Evolutionary conservation across 768 basidiomycete genomes (phyloP).

Genomic region (Kwoniella bestiolae): DNA sequence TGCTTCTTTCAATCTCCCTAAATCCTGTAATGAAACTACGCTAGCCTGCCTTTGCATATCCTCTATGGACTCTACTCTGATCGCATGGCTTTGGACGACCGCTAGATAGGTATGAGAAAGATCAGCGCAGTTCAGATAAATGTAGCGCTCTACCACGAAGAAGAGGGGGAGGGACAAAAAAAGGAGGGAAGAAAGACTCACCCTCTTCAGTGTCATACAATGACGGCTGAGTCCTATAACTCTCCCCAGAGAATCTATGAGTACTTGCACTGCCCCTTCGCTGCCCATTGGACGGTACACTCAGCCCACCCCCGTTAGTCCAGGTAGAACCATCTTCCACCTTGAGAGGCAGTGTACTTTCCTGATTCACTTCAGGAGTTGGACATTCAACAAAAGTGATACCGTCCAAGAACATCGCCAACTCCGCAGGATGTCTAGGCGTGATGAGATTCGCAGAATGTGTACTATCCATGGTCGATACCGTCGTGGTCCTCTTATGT

Average conservation of each 20-base stretch:
- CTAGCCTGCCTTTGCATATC: slow-evolving; percentile 18
- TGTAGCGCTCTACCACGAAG: not conserved
- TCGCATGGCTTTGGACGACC: slow-evolving; percentile 17
- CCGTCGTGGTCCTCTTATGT: not conserved
- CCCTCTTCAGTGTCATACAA: slow-evolving; percentile 22
- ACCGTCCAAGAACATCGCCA: slow-evolving; percentile 1
- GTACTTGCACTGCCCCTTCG: not conserved
- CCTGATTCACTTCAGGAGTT: too few relatives aligned
- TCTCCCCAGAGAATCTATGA: slow-evolving; percentile 8
- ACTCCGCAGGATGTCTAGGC: slow-evolving; percentile 10
- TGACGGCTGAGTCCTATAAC: slow-evolving; percentile 10
- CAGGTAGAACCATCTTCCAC: too few relatives aligned
- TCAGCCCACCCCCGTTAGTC: not conserved
- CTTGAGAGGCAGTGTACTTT: too few relatives aligned
- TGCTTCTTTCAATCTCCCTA: too few relatives aligned
- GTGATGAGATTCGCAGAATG: slow-evolving; percentile 5
- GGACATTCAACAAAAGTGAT: slow-evolving; percentile 14
- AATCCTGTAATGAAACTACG: slow-evolving; percentile 1
- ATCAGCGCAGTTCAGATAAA: not conserved
- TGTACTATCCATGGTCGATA: slow-evolving; percentile 1
- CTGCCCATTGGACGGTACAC: not conserved
- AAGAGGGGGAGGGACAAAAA: not conserved
- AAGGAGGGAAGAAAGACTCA: slow-evolving; percentile 6
- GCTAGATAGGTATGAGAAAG: too few relatives aligned
- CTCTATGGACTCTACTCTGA: slow-evolving; percentile 13